These are phyloP conservation scores for Leptographium procerum DNA, from an alignment of 2,329 filamentous ascomycete genomes.

Conservation along the genomic window DNA sequence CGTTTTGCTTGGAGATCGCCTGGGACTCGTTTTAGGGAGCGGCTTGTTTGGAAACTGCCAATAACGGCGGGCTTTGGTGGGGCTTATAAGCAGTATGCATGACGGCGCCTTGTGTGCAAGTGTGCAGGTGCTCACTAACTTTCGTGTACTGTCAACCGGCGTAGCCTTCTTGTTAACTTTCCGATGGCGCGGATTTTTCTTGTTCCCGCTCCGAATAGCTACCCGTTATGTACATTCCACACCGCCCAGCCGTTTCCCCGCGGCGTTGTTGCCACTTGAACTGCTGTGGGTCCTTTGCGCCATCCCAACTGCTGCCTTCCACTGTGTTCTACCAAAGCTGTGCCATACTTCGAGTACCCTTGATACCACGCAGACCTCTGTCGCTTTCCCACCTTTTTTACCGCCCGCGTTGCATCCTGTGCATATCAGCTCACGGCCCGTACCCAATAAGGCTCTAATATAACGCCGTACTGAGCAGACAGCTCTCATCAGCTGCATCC, in stretches of 20 bases:
- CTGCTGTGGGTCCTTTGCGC: background rate
- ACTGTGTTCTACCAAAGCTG: background rate
- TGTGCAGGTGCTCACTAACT: too few relatives aligned
- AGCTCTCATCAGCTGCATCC: background rate
- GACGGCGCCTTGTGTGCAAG: too few relatives aligned
- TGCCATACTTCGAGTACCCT: too few relatives aligned
- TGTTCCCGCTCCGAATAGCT: background rate
- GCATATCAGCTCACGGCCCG: background rate
- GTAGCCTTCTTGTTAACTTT: background rate
- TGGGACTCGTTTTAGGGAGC: background rate
- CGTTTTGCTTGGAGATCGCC: background rate
- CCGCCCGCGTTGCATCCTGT: background rate
- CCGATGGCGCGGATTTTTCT: background rate
- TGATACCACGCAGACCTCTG: too few relatives aligned
- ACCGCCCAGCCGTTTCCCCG: background rate
- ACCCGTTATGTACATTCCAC: too few relatives aligned
- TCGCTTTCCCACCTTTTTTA: background rate
- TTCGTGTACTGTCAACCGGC: too few relatives aligned
- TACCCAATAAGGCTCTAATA: background rate
- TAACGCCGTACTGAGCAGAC: background rate
- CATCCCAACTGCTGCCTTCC: constrained; percentile 2
- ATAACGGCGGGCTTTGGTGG: background rate
- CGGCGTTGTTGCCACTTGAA: background rate
- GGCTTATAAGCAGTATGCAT: background rate
- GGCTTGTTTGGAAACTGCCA: background rate